Percentiles rank a stretch among this genome's conserved stretches.
These are phyloP conservation scores for Holtermannia corniformis DNA, from an alignment of 768 basidiomycete genomes.

Conservation along the genomic window DNA sequence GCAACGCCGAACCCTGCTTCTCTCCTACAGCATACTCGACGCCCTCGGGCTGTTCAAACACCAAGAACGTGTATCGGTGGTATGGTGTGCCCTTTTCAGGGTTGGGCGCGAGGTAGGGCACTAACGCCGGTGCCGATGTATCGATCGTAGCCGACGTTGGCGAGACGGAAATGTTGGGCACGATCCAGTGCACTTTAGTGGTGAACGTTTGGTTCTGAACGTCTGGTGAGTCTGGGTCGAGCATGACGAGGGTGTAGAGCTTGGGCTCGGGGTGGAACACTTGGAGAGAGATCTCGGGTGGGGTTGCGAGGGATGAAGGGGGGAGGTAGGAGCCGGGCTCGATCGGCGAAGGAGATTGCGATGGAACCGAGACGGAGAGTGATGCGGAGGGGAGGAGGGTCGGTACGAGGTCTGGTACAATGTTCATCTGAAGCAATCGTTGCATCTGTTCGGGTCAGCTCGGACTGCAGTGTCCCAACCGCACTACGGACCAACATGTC, in stretches of 20 bases:
- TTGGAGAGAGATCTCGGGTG: conserved; percentile 60
- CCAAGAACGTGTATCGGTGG: conserved; percentile 74
- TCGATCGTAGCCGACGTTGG: conserved; percentile 24
- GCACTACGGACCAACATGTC: conserved; percentile 64
- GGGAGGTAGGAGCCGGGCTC: conserved; percentile 13
- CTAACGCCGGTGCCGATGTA: conserved; percentile 9
- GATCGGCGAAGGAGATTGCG: conserved; percentile 55
- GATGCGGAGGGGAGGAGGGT: conserved; percentile 64
- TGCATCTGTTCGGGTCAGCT: conserved; percentile 58
- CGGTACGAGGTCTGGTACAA: conserved; percentile 78
- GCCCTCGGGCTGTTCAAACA: conserved; percentile 56
- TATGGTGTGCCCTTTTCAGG: conserved; percentile 80
- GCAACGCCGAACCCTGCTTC: not conserved
- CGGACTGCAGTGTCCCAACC: not conserved
- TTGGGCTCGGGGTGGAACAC: conserved; percentile 71
- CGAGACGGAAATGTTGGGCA: conserved; percentile 49
- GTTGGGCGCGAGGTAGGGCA: conserved; percentile 73
- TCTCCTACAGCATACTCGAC: conserved; percentile 15
- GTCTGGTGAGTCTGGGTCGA: conserved; percentile 87
- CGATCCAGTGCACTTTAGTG: conserved; percentile 24
- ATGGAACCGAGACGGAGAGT: conserved; percentile 29
- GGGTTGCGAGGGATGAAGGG: conserved; percentile 51
- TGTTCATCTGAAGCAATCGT: conserved; percentile 78
- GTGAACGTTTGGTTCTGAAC: conserved; percentile 52
- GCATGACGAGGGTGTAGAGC: conserved; percentile 76